Evolutionary conservation across 768 basidiomycete genomes (phyloP), one percentile per base, ranked within the genome.

Genomic region (Rhizopogon roseolus): DNA sequence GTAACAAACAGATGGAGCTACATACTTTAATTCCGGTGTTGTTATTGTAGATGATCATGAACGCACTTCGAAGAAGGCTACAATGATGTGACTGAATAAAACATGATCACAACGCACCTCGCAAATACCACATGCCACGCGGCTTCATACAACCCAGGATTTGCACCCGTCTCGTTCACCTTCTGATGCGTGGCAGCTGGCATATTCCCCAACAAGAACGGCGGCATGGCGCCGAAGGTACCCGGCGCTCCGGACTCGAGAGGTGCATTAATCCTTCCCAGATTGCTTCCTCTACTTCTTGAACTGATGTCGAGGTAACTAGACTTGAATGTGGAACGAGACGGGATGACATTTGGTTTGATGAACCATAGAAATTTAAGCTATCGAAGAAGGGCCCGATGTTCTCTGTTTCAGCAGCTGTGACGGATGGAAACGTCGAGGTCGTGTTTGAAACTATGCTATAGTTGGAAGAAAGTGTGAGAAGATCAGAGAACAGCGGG

Each of bases 401-500:
- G 9, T 44, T 3, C 41, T 60, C 16, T 10, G 38, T 38, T 10
- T 54, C 36, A 14, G 54, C 55, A 1, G 51, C 52, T 6, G 55
- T 51, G 43, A 64, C 27, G 1, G 60, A 45, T 16, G 65, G 55
- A 38, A 54, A 66, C 1, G 38, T 38, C 1, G 54, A 54, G 1
- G 65, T 65, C 0, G 9, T 36, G 45, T 65, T 65, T 9, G 56
- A 57, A 4, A 13, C 36, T 2, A 66, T 53, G 0, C 28, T 62
- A 41, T 64, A 62, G 41, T 49, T 57, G 2, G 51, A 49, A 5
- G 57, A 57, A 17, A 53, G 49, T n/a, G 48, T n/a, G 1, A 49
- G 22, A 7, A 64, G 40, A 19, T 64, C 65, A 2, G 61, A 55
- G 29, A 62, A 62, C 43, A 62, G 60, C 0, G 57, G 49, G 43